Conservation (phyloP, 2,329 filamentous ascomycete genomes). For the Dothistroma pini region DNA sequence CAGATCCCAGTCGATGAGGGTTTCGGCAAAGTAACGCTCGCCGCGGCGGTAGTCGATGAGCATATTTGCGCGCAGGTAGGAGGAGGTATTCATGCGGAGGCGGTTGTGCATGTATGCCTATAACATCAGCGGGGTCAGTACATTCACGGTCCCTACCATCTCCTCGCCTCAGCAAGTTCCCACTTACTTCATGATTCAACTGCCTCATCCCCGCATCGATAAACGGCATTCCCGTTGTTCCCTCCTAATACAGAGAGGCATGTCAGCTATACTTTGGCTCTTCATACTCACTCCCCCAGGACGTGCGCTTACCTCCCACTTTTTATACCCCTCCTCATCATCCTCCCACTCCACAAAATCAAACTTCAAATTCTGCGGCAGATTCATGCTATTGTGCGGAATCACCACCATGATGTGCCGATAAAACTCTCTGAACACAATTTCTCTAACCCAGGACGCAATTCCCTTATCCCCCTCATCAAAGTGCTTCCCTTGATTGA, state of each 20-base stretch:
- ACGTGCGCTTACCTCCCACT: constrained; percentile 37
- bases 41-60: constrained; percentile 50
- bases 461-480: constrained; percentile 36
- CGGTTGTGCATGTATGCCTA: constrained; percentile 52
- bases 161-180: neutral
- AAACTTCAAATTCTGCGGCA: constrained; percentile 52
- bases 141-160: neutral
- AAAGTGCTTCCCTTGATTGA: constrained; percentile 45
- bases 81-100: constrained; percentile 49
- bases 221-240: constrained; percentile 47
- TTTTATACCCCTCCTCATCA: constrained; percentile 48
- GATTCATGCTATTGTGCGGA: constrained; percentile 49
- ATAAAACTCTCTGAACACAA: constrained; percentile 52
- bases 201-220: constrained; percentile 53
- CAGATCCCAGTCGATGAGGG: constrained; percentile 48
- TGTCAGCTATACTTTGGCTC: too few species aligned
- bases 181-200: constrained; percentile 40
- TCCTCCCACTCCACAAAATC: constrained; percentile 51
- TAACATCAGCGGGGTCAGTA: neutral
- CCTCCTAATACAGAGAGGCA: constrained; percentile 26
- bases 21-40: constrained; percentile 51
- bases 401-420: constrained; percentile 46
- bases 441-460: constrained; percentile 49
- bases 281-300: too few species aligned
- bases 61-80: constrained; percentile 48